Base-by-base conservation (phyloP, 345 rosid genomes). In the Geranium brycei region DNA sequence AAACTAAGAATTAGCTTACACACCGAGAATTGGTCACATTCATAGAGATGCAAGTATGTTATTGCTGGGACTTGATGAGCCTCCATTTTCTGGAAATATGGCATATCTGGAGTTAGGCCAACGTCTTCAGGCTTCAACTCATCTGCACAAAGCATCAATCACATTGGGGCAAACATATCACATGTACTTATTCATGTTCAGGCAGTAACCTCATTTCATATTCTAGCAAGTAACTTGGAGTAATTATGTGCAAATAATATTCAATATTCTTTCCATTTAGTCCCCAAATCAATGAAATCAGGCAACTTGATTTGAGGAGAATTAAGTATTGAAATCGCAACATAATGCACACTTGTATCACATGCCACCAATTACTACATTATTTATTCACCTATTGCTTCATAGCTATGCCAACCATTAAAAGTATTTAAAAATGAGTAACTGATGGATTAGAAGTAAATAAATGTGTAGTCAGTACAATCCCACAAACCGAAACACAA, bases 21-120 rank as follows among this genome's bases (percentile, higher is more conserved):
- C 78, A 91, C 99, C 60, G 97, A 88, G 79, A 95, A 95, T 16
- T 76, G 80, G 19, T 77, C 75, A 18, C 93, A 82, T 55, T 79
- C 80, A 69, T 81, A 62, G 66, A 95, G 75, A 64, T 79, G 85
- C 30, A 85, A 71, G 73, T 88, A 91, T 32, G 84, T 78, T 63
- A 95, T 82, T 12, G 74, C 53, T 8, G 89, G 91, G 2, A 62
- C 57, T 51, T 64, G 59, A 1, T 58, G 69, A 1, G 53, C 47
- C 19, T 5, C 5, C 38, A 19, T 66, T 4, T 59, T 38, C 23
- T 71, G 65, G 67, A 84, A 84, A 65, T 66, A 73, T 14, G 85
- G 79, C 91, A 82, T 83, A 5, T 75, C 68, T 8, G 82, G 86
- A 41, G 59, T 15, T 66, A 95, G 78, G 58, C 79, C 89, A 66